Conservation (phyloP, 1,139 yeast genomes). For the Debaryomyces sp. region DNA sequence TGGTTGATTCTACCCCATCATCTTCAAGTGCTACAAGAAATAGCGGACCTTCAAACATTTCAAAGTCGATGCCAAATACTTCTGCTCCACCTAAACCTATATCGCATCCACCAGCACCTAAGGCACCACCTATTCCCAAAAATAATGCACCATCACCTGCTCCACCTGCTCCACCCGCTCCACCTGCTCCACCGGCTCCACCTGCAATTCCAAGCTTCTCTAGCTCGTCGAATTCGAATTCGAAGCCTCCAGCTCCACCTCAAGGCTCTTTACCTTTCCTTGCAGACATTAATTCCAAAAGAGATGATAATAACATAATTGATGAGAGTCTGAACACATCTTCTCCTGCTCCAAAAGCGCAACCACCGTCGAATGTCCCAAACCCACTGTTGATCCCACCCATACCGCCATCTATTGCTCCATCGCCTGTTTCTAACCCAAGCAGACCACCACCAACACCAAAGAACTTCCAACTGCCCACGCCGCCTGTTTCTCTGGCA, state of each 20-base stretch:
- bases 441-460: constrained; percentile 10
- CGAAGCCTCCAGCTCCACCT: constrained; percentile 17
- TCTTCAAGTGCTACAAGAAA: background rate
- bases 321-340: background rate
- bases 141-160: constrained; percentile 17
- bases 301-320: constrained; percentile 29
- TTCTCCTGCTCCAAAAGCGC: background rate
- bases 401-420: constrained; percentile 16
- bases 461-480: constrained; percentile 9
- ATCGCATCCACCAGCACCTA: constrained; percentile 9
- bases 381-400: constrained; percentile 16
- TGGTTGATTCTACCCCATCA: constrained; percentile 49
- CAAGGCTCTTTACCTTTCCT: constrained; percentile 39
- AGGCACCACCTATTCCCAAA: constrained; percentile 15
- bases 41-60: constrained; percentile 6
- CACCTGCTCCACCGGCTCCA: constrained; percentile 18
- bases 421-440: constrained; percentile 12
- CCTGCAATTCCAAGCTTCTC: constrained; percentile 9
- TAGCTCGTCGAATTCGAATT: constrained; percentile 2
- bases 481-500: constrained; percentile 17
- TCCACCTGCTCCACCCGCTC: constrained; percentile 15
- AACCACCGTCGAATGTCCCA: background rate
- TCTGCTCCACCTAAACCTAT: background rate
- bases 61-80: constrained; percentile 6
- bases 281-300: constrained; percentile 44